Base-by-base conservation (phyloP, 2,329 filamentous ascomycete species). In the Ceratocystiopsis sp. region DNA sequence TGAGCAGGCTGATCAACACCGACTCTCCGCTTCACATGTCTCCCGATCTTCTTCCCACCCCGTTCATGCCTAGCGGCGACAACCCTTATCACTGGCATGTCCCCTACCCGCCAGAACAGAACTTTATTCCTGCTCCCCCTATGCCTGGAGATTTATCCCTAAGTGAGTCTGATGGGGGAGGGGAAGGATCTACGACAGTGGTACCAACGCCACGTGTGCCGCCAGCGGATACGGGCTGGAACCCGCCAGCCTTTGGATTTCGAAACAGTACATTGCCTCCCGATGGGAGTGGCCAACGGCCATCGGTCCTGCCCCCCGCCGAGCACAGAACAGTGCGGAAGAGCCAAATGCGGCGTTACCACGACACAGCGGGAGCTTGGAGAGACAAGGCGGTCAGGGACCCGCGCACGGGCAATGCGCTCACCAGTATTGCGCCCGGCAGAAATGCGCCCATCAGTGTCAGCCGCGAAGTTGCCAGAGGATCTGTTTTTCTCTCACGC, bases 281-380 rank as follows among this genome's bases (percentile, higher is more conserved):
- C 2, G 25, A 10, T 8, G 25, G 25, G 10, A 10, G 4, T 10
- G 10, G 25, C 9, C 6, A 6, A 2, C 25, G 25, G 10, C 25
- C 25, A 8, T 29, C 25, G 2, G 25, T 29, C 25, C 25, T 29
- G 25, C 25, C 25, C 6, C 25, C 25, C 25, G 10, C 25, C 10
- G 25, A 4, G 11, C 66, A 69, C 49, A 56, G 66, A 13, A 65
- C 62, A 1, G 57, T 67, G 34, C 61, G 55, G 46, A 57, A 56
- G 42, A 55, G 60, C 32, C 55, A 62, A 40, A 54, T 53, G 17
- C 56, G 58, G 37, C 60, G 63, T 15, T 67, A 69, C 41, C 61
- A 57, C 40, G 64, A 68, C 44, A 59, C 56, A 13, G 61, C 59
- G 12, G 65, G 66, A 5, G 56, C 67, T 4, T 69, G 62, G 61